These are phyloP conservation scores for Aureobasidium subglaciale DNA, from an alignment of 2,329 filamentous ascomycete species.

Conservation along the genomic window DNA sequence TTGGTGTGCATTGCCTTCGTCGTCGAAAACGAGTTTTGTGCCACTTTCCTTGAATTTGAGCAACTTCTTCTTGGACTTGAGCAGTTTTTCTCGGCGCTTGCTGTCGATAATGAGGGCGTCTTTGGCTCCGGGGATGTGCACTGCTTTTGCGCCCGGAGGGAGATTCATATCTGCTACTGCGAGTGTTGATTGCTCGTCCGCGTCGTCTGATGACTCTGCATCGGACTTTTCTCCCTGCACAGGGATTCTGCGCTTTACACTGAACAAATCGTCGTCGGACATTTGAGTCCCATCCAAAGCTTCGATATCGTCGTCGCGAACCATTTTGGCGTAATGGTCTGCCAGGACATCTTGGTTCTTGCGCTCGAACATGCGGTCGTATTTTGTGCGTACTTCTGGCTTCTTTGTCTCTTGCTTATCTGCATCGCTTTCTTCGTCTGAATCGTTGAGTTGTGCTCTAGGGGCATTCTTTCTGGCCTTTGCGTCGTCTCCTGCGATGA, in stretches of 20 bases:
- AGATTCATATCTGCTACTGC: conserved; percentile 36
- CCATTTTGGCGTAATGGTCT: conserved; percentile 85
- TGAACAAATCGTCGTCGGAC: conserved; percentile 68
- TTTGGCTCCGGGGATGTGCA: conserved; percentile 58
- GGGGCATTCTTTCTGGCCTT: conserved; percentile 85
- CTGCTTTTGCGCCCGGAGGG: conserved; percentile 46
- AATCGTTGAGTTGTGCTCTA: conserved; percentile 51
- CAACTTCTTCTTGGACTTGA: conserved; percentile 87
- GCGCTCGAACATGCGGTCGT: conserved; percentile 96
- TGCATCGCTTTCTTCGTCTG: conserved; percentile 54
- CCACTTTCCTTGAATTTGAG: conserved; percentile 83
- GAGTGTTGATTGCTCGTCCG: conserved; percentile 32
- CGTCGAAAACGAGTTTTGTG: conserved; percentile 82
- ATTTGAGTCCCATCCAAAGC: conserved; percentile 28
- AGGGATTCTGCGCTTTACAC: conserved; percentile 79
- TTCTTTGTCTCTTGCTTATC: conserved; percentile 44
- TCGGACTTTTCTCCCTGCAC: conserved; percentile 56
- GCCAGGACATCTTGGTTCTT: conserved; percentile 93
- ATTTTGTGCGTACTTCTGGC: conserved; percentile 80
- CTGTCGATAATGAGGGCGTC: conserved; percentile 81
- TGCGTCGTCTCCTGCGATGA: conserved; percentile 79
- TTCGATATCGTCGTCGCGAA: conserved; percentile 50
- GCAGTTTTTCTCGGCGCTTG: conserved; percentile 89
- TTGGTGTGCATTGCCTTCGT: conserved; percentile 77
- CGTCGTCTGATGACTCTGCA: conserved; percentile 32